These are phyloP conservation scores for Stemphylium lycopersici DNA, from an alignment of 2,329 filamentous ascomycete species.

Conservation along the genomic window DNA sequence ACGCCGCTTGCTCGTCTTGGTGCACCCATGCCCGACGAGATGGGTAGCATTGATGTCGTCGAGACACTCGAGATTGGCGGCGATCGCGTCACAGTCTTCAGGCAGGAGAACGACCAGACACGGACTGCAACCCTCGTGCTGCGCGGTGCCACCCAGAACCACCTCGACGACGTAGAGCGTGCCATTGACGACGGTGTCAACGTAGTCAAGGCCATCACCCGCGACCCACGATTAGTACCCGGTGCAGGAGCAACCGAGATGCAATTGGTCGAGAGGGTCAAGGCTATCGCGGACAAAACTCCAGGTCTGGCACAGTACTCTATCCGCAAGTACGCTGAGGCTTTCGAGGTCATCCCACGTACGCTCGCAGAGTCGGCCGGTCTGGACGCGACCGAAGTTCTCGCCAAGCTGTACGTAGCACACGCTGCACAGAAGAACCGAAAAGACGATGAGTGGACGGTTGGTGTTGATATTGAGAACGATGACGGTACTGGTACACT, in stretches of 20 bases:
- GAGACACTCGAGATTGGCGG: constrained; percentile 98
- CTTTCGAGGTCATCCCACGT: constrained; percentile 94
- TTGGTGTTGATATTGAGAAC: constrained; percentile 95
- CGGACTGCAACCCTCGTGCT: constrained; percentile 93
- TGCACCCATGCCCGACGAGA: constrained; percentile 99
- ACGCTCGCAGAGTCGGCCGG: constrained; percentile 94
- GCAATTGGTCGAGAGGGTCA: constrained; percentile 90
- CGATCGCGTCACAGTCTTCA: constrained; percentile 96
- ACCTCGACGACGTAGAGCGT: constrained; percentile 94
- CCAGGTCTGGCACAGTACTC: constrained; percentile 92
- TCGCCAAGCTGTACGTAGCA: constrained; percentile 89
- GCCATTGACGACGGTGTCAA: constrained; percentile 98
- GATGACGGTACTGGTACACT: constrained; percentile 79
- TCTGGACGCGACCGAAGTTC: constrained; percentile 93
- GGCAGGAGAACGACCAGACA: constrained; percentile 91
- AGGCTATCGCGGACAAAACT: constrained; percentile 88
- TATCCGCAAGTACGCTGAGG: constrained; percentile 96
- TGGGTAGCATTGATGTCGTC: constrained; percentile 92
- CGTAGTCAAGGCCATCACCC: constrained; percentile 97
- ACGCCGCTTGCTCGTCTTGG: constrained; percentile 95
- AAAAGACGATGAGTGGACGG: constrained; percentile 79
- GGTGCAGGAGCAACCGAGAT: constrained; percentile 95
- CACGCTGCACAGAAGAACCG: constrained; percentile 67
- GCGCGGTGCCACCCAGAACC: constrained; percentile 95
- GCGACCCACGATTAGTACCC: constrained; percentile 87